Conservation (phyloP, 352 stramenopile species). For the Globisporangium canariense region DNA sequence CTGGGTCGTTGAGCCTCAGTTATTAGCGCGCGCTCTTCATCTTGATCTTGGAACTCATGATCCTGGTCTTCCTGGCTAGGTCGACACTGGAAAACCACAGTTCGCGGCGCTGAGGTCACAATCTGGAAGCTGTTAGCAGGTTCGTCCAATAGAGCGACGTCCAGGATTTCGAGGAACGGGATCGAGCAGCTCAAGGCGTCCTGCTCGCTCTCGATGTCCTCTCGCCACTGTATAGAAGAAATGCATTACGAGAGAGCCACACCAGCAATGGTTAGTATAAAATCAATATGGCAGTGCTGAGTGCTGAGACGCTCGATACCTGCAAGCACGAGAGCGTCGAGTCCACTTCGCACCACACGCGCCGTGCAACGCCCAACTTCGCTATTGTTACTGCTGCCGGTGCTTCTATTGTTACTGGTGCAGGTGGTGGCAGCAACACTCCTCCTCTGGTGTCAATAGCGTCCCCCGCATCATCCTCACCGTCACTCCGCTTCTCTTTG, state of each 20-base stretch:
- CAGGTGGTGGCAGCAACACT: neutral
- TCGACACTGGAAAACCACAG: conserved; percentile 48
- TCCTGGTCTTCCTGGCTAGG: neutral
- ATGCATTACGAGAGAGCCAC: neutral
- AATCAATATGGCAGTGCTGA: no score
- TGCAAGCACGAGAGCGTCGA: conserved; percentile 33
- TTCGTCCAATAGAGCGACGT: conserved; percentile 21
- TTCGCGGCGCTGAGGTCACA: conserved; percentile 26
- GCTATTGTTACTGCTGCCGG: neutral
- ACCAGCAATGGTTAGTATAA: no score
- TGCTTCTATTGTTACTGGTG: no score
- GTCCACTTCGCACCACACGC: conserved; percentile 60
- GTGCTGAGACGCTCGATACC: conserved; percentile 4
- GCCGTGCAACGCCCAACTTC: conserved; percentile 32
- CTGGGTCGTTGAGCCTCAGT: neutral
- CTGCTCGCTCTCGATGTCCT: conserved; percentile 19
- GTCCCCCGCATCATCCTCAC: conserved; percentile 2
- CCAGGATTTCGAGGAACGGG: conserved; percentile 30
- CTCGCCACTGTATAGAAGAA: conserved; percentile 30
- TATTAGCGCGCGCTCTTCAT: conserved; percentile 3
- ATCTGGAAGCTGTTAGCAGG: conserved; percentile 36
- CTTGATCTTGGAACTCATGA: neutral
- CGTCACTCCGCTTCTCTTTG: neutral
- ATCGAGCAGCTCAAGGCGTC: conserved; percentile 18
- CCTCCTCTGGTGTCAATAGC: neutral